Conservation (phyloP, 2,329 filamentous ascomycete species). For the Fusarium newnesense region DNA sequence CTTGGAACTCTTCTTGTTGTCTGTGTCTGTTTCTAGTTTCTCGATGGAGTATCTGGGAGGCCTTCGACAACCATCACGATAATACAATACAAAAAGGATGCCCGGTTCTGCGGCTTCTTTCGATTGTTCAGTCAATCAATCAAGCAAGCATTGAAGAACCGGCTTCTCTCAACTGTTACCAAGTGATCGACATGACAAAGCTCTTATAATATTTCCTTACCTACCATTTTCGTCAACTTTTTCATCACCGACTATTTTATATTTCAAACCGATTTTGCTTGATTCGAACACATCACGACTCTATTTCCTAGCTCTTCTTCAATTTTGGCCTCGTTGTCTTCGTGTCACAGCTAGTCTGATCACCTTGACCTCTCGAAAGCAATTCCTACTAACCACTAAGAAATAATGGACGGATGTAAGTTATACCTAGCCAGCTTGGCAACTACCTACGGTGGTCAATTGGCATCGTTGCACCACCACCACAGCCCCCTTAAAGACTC, state of each 20-base stretch:
- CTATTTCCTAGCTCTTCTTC: neutral
- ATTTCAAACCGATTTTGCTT: slow-evolving; percentile 1
- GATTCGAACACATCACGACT: slow-evolving; percentile 11
- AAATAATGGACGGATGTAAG: slow-evolving; percentile 44
- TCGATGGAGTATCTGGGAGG: slow-evolving; percentile 39
- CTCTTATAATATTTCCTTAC: slow-evolving; percentile 32
- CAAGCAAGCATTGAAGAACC: slow-evolving; percentile 41
- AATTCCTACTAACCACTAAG: slow-evolving; percentile 3
- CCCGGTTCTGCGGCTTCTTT: slow-evolving; percentile 27
- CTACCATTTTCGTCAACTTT: slow-evolving; percentile 13
- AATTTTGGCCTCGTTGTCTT: neutral
- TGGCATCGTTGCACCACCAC: neutral
- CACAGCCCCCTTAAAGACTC: neutral
- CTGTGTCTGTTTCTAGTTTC: slow-evolving; percentile 20
- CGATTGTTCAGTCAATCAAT: slow-evolving; percentile 27
- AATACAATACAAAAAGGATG: slow-evolving; percentile 45
- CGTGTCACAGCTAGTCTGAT: slow-evolving; percentile 1
- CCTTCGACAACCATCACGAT: slow-evolving; percentile 43
- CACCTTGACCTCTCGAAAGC: slow-evolving; percentile 10
- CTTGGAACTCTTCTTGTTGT: slow-evolving; percentile 16
- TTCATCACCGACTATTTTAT: slow-evolving; percentile 12
- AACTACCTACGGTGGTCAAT: slow-evolving; percentile 6
- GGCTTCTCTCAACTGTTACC: slow-evolving; percentile 41
- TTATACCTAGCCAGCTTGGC: slow-evolving; percentile 20
- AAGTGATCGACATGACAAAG: slow-evolving; percentile 38